A percentile compares a stretch with the other conserved stretches of the same genome.
phyloP scores from a whole-genome alignment of 805 yeast genomes.

The Yamadazyma endophytica region DNA sequence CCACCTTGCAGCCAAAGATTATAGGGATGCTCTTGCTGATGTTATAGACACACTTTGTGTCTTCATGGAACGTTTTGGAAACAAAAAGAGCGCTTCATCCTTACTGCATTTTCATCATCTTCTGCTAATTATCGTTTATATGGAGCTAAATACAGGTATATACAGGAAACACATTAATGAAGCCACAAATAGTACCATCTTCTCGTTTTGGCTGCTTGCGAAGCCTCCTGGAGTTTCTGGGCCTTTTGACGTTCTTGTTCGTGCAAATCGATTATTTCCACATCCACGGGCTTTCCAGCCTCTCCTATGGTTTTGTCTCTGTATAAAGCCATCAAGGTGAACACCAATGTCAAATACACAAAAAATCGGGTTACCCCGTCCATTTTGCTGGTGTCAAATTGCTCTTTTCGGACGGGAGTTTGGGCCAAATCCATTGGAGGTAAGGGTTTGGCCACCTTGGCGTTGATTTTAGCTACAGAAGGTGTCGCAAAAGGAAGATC shows the following conservation, averaged over 20 bases:
- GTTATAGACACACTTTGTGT: no score
- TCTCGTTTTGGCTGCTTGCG: conserved; percentile 6
- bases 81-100: no score
- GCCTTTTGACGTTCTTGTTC: conserved; percentile 22
- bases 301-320: conserved; percentile 53
- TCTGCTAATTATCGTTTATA: no score
- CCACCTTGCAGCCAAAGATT: no score
- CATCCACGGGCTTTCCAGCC: conserved; percentile 36
- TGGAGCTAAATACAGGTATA: neutral
- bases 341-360: conserved; percentile 43
- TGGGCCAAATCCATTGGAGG: conserved; percentile 40
- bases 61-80: no score
- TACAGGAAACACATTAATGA: conserved; percentile 19
- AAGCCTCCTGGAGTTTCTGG: neutral
- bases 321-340: conserved; percentile 49
- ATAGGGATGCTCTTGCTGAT: no score
- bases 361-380: conserved; percentile 57
- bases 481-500: conserved; percentile 52
- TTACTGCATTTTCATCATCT: no score
- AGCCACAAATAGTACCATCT: conserved; percentile 56
- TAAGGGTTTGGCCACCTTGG: conserved; percentile 32
- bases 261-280: conserved; percentile 35
- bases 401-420: conserved; percentile 40
- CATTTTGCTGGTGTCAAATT: conserved; percentile 45
- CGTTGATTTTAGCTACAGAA: neutral